Percentiles rank a stretch among this genome's conserved stretches.
Conservation (phyloP, 176 grass and related monocot genomes). For the Elymus sibiricus region DNA sequence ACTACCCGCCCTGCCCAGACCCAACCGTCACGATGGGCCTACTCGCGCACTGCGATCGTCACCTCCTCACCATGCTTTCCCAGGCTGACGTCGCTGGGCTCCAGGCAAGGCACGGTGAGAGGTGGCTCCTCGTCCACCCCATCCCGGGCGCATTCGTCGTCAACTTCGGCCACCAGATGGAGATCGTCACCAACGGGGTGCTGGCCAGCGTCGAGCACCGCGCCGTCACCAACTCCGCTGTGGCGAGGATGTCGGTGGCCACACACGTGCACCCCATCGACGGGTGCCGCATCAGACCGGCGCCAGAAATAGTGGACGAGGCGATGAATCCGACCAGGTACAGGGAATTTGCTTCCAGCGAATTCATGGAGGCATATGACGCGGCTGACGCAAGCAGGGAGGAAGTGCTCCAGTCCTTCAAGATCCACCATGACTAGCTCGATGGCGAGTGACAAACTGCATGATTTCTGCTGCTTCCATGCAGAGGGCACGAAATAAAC, state of each 20-base stretch:
- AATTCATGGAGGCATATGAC: neutral
- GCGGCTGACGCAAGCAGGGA: neutral
- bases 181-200: slow-evolving; percentile 54
- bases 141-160: slow-evolving; percentile 33
- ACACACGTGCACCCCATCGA: neutral
- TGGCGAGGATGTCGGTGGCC: slow-evolving; percentile 13
- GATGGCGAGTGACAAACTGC: neutral
- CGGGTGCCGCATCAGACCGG: neutral
- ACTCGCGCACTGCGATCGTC: neutral
- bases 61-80: slow-evolving; percentile 27
- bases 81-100: slow-evolving; percentile 43
- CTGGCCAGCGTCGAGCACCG: slow-evolving; percentile 47
- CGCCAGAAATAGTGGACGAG: neutral
- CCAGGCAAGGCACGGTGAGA: slow-evolving; percentile 4
- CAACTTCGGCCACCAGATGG: slow-evolving; percentile 52
- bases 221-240: slow-evolving; percentile 21
- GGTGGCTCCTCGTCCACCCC: slow-evolving; percentile 17
- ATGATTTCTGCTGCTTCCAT: neutral
- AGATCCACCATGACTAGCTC: neutral
- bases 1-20: slow-evolving; percentile 29
- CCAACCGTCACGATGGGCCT: neutral
- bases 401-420: slow-evolving; percentile 53
- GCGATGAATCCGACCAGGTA: neutral
- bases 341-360: neutral
- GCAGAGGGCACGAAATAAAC: neutral